Evolutionary conservation across 2,329 filamentous ascomycete genomes (phyloP).

Genomic region (Ceratocystis diversiconidia): DNA sequence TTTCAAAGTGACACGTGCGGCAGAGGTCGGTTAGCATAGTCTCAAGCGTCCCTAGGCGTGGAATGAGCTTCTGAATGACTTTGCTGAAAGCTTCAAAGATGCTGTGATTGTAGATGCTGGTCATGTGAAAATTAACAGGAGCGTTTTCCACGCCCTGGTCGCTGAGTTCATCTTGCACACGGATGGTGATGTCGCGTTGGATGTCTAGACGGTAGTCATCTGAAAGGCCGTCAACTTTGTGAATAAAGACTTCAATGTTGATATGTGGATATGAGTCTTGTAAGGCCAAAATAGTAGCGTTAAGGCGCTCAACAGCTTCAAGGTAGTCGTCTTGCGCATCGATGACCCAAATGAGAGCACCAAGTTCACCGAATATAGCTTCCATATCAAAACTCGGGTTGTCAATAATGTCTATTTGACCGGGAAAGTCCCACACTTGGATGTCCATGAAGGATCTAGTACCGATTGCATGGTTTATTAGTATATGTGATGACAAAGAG

Average conservation of each 20-base stretch:
- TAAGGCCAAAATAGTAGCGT: slow-evolving; percentile 76
- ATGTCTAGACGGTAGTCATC: slow-evolving; percentile 96
- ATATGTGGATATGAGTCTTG: slow-evolving; percentile 74
- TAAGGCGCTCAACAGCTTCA: slow-evolving; percentile 74
- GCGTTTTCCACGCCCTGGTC: slow-evolving; percentile 89
- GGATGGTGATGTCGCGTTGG: slow-evolving; percentile 89
- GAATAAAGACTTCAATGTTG: slow-evolving; percentile 96
- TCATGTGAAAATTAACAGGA: slow-evolving; percentile 87
- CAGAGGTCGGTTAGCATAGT: slow-evolving; percentile 87
- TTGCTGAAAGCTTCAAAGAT: slow-evolving; percentile 98
- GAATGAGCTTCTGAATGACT: slow-evolving; percentile 94
- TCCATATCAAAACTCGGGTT: slow-evolving; percentile 83
- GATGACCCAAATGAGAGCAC: slow-evolving; percentile 94
- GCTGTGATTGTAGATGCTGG: slow-evolving; percentile 95
- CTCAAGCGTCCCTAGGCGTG: slow-evolving; percentile 82
- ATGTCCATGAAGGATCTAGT: slow-evolving; percentile 95
- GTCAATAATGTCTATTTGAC: slow-evolving; percentile 78
- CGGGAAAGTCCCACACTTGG: slow-evolving; percentile 94
- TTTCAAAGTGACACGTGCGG: slow-evolving; percentile 88
- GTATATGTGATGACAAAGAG: neutral
- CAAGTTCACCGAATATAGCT: slow-evolving; percentile 85
- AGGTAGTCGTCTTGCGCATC: slow-evolving; percentile 97
- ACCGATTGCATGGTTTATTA: slow-evolving; percentile 19
- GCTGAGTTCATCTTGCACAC: slow-evolving; percentile 88
- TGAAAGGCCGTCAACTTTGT: slow-evolving; percentile 95